Evolutionary conservation across 2,329 filamentous ascomycete species (phyloP).

Genomic region (Pyrenophora teres): DNA sequence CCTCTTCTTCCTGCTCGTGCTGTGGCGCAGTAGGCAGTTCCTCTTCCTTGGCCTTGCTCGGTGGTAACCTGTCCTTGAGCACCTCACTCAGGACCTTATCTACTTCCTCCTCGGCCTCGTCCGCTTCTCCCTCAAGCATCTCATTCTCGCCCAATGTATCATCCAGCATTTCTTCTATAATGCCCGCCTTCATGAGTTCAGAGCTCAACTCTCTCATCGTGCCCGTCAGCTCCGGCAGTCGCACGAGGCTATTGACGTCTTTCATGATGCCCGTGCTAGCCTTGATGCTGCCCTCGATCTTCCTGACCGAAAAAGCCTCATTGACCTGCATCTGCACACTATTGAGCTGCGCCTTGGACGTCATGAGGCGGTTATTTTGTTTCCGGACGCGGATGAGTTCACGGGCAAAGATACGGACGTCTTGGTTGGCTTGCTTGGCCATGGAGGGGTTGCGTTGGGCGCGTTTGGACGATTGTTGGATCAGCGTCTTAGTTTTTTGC

Average conservation of each 20-base stretch:
- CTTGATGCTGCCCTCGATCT: slow-evolving; percentile 91
- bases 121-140: slow-evolving; percentile 70
- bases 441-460: slow-evolving; percentile 79
- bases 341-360: slow-evolving; percentile 87
- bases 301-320: slow-evolving; percentile 91
- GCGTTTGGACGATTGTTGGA: slow-evolving; percentile 80
- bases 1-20: slow-evolving; percentile 73
- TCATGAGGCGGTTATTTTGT: slow-evolving; percentile 73
- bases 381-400: slow-evolving; percentile 85
- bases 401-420: slow-evolving; percentile 85
- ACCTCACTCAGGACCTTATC: slow-evolving; percentile 93
- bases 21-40: slow-evolving; percentile 58
- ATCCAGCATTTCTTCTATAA: slow-evolving; percentile 96
- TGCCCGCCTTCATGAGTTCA: slow-evolving; percentile 91
- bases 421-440: slow-evolving; percentile 75
- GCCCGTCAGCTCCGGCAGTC: slow-evolving; percentile 80
- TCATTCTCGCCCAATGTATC: slow-evolving; percentile 77
- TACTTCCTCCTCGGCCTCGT: slow-evolving; percentile 75
- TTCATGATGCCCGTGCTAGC: slow-evolving; percentile 93
- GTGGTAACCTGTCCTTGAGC: slow-evolving; percentile 77
- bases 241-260: slow-evolving; percentile 85
- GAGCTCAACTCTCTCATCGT: slow-evolving; percentile 88
- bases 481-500: slow-evolving; percentile 73
- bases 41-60: slow-evolving; percentile 62
- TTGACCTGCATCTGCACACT: slow-evolving; percentile 97